A percentile compares a stretch with the other conserved stretches of the same genome.
These are phyloP conservation scores for Populus trichocarpa DNA, from an alignment of 441 rosid species.

Conservation along the genomic window DNA sequence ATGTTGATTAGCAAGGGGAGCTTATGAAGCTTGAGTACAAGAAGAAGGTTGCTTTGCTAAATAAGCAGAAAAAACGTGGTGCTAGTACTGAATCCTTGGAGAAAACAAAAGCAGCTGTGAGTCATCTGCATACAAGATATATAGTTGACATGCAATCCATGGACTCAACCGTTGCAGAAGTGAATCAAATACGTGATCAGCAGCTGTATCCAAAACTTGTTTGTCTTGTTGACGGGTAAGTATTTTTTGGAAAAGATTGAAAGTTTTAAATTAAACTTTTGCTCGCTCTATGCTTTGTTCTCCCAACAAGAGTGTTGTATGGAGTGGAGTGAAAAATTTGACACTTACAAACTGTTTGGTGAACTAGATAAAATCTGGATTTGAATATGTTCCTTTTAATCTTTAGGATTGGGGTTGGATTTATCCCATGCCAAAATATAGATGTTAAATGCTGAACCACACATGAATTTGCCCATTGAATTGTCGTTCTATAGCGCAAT, in stretches of 20 bases:
- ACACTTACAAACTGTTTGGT: neutral
- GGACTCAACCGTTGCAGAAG: constrained; percentile 95
- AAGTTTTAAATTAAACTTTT: neutral
- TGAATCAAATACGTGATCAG: constrained; percentile 83
- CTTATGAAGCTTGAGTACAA: constrained; percentile 88
- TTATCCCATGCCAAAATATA: neutral
- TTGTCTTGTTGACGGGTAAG: constrained; percentile 75
- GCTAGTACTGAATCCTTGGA: constrained; percentile 78
- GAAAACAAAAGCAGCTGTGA: constrained; percentile 86
- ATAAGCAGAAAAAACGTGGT: constrained; percentile 69
- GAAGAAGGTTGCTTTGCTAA: constrained; percentile 66
- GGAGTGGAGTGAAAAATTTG: neutral
- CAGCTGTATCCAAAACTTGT: constrained; percentile 78
- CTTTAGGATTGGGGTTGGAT: neutral
- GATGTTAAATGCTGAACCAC: neutral
- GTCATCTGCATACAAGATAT: constrained; percentile 92
- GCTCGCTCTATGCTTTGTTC: neutral
- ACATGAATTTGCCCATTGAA: neutral
- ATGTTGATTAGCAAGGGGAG: constrained; percentile 71
- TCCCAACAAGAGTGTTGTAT: neutral
- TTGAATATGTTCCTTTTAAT: neutral
- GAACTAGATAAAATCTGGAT: neutral
- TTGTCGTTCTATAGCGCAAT: neutral
- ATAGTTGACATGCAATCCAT: constrained; percentile 98
- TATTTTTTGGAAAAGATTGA: neutral